Evolutionary conservation across 768 basidiomycete species (phyloP).

Genomic region (Lactifluus pinguis): DNA sequence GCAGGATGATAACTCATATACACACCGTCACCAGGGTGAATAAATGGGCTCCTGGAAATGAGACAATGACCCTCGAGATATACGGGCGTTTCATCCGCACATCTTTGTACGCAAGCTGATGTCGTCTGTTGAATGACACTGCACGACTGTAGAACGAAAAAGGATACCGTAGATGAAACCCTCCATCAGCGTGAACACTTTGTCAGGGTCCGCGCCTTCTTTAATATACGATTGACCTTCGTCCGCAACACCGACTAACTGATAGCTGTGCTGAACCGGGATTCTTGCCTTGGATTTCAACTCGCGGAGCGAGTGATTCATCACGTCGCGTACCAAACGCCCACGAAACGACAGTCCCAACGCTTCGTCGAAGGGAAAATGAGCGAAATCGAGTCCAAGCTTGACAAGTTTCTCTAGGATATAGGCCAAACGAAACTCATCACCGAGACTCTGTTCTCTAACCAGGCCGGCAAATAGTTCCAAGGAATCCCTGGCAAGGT

Average conservation of each 20-base stretch:
- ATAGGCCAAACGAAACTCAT: not conserved
- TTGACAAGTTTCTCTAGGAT: not conserved
- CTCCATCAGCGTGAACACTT: not conserved
- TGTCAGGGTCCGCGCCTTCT: not conserved
- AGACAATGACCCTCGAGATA: not conserved
- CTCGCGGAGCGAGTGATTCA: slow-evolving; percentile 55
- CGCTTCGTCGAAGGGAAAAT: not conserved
- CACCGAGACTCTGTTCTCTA: not conserved
- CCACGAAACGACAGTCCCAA: slow-evolving; percentile 51
- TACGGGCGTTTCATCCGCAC: not conserved
- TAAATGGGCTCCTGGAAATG: not conserved
- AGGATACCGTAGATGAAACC: not conserved
- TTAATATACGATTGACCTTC: slow-evolving; percentile 38
- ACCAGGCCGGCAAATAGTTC: not conserved
- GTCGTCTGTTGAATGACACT: not conserved
- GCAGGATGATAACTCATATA: not conserved
- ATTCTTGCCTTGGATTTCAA: slow-evolving; percentile 73
- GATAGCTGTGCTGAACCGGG: slow-evolving; percentile 52
- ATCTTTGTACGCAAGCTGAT: not conserved
- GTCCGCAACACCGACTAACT: slow-evolving; percentile 28
- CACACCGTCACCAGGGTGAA: slow-evolving; percentile 1
- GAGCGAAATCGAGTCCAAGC: not conserved
- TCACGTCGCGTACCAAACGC: slow-evolving; percentile 47
- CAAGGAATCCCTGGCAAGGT: not conserved
- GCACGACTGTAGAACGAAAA: not conserved